A percentile compares a stretch with the other conserved stretches of the same genome.
Conservation (phyloP, 2,329 filamentous ascomycete species). For the Clathrospora elynae region DNA sequence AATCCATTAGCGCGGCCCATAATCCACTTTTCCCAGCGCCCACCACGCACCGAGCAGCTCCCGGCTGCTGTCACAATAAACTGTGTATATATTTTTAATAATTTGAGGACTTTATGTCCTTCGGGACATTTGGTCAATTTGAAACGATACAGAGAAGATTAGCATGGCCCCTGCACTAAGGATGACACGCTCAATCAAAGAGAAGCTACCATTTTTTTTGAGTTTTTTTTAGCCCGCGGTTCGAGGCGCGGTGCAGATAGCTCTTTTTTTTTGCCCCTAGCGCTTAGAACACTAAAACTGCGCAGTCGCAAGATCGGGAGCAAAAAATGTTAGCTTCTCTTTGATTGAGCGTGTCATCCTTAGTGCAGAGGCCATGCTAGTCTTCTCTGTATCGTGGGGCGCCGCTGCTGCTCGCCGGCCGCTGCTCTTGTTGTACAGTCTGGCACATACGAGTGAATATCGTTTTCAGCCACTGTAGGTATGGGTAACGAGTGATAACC, state of each 20-base stretch:
- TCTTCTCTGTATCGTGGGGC: conserved; percentile 49
- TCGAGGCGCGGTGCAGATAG: no score
- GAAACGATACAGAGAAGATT: conserved; percentile 49
- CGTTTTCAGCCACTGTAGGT: no score
- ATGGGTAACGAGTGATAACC: no score
- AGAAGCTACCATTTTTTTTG: conserved; percentile 46
- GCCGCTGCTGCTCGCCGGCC: no score
- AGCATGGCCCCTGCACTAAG: conserved; percentile 75
- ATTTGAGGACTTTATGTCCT: conserved; percentile 7
- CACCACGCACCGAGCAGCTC: no score
- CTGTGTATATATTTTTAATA: background rate
- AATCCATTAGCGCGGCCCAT: no score
- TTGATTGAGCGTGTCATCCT: conserved; percentile 74
- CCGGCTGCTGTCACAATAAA: no score
- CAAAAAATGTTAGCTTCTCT: conserved; percentile 48
- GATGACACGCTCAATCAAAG: conserved; percentile 69
- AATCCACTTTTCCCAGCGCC: background rate
- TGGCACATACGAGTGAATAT: no score
- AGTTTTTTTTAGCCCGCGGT: conserved; percentile 8
- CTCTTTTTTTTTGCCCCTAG: no score
- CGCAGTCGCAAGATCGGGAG: no score
- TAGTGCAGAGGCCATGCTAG: conserved; percentile 70
- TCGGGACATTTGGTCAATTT: conserved; percentile 36
- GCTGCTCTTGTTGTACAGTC: no score
- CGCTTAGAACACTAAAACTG: no score